phyloP scores from a whole-genome alignment of 352 stramenopile genomes.

The Sclerospora graminicola region DNA sequence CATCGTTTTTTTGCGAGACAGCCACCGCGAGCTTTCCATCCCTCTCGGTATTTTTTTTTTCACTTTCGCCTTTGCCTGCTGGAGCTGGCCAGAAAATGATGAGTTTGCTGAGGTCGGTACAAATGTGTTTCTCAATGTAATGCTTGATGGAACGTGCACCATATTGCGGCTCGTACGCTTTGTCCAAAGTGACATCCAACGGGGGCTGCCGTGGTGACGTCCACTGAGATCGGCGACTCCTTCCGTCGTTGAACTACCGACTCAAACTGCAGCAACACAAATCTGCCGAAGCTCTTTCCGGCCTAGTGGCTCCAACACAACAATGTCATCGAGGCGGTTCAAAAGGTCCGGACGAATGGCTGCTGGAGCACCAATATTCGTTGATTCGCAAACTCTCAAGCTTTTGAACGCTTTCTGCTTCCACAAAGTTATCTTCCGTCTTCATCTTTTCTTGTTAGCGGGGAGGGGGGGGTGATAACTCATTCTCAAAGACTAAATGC shows the following conservation, averaged over 20 bases:
- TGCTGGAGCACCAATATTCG: slow-evolving; percentile 82
- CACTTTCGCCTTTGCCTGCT: slow-evolving; percentile 64
- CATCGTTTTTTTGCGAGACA: slow-evolving; percentile 28
- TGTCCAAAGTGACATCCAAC: slow-evolving; percentile 86
- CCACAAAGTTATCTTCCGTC: slow-evolving; percentile 21
- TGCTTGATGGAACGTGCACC: slow-evolving; percentile 91
- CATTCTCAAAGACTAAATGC: slow-evolving; percentile 71
- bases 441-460: slow-evolving; percentile 73
- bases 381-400: slow-evolving; percentile 37
- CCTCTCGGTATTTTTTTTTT: slow-evolving; percentile 32
- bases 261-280: slow-evolving; percentile 90
- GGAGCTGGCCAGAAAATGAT: slow-evolving; percentile 44
- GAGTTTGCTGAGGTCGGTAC: slow-evolving; percentile 83
- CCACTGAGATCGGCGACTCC: slow-evolving; percentile 57
- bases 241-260: slow-evolving; percentile 67
- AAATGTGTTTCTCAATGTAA: slow-evolving; percentile 92
- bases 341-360: slow-evolving; percentile 92
- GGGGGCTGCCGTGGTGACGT: slow-evolving; percentile 71
- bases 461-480: slow-evolving; percentile 34
- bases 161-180: too few species aligned
- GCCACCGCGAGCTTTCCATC: slow-evolving; percentile 38
- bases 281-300: slow-evolving; percentile 87
- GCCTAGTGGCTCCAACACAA: too few species aligned
- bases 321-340: too few species aligned
- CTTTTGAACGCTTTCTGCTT: slow-evolving; percentile 15